Evolutionary conservation across 2,329 filamentous ascomycete species (phyloP), one percentile per base, ranked within the genome.

Genomic region (Colletotrichum musicola): DNA sequence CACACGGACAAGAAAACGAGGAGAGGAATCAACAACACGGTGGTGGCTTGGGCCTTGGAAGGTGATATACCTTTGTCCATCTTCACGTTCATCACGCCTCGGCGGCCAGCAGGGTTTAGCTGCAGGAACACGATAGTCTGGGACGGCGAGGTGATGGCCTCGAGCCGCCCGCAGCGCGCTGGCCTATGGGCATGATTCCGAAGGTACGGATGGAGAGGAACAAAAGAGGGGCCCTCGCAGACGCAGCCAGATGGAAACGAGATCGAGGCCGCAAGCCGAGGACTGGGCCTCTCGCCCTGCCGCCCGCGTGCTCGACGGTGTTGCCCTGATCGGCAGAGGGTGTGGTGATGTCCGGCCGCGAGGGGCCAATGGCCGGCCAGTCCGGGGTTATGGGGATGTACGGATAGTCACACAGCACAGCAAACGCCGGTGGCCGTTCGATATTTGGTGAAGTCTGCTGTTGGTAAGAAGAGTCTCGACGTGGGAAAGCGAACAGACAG

Each of bases 61-160:
- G 18, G 50, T 69, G 57, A 68, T 69, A 69, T 69, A 69, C 3
- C 13, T 56, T 42, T 20, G 40, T 16, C 42, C 40, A 20, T 7
- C 59, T 7, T 46, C 38, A 16, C 20, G 65, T 27, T 44, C 30
- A 60, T 65, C 62, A 50, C 64, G 42, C 44, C 6, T 44, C 13
- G 30, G 35, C 30, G 7, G 7, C 9, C 30, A 35, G 63, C 61
- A 53, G 18, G 58, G 61, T 49, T 20, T 47, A 61, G 27, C 49
- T 65, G 65, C 65, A 65, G 65, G 62, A 68, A 65, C 65, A 38
- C 22, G 42, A 50, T 12, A 51, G 35, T 50, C 57, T 40, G 38
- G 57, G 30, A 62, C 56, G 51, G 63, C 30, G 38, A 55, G 62
- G 65, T 68, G 65, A 68, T 16, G 47, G 62, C 35, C 55, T 65